Base-by-base conservation (phyloP, 2,329 filamentous ascomycete species). In the Colletotrichum sojae region DNA sequence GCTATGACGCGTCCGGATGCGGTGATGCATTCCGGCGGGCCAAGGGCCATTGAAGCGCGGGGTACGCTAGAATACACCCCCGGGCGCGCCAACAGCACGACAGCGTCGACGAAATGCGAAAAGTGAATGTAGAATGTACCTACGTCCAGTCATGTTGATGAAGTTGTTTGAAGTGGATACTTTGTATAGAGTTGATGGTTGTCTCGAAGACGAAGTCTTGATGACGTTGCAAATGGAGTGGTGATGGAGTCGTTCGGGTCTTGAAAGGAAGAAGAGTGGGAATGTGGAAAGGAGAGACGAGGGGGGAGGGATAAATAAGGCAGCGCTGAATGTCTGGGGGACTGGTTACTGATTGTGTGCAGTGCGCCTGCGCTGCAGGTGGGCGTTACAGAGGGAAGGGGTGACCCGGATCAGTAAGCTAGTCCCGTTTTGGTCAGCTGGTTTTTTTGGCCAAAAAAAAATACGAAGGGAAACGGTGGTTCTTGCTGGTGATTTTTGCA, bases 81-180 rank as follows among this genome's bases (percentile, higher is more conserved):
- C 4, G n/a, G 16, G 57, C 61, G 36, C 54, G 36, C 16, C 8
- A 49, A 67, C 72, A 73, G 71, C 69, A 68, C 71, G 61, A 71
- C 60, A 66, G 71, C 63, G 6, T 62, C 59, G 40, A 43, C 13
- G 3, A 39, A 15, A 22, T 53, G 56, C 49, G 36, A 56, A 66
- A 73, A 46, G 20, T 3, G 1, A 20, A 18, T 13, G 56, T 71
- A 59, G 73, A 68, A 69, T 39, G 22, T 40, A 90, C 89, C 90
- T 88, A 91, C 89, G 89, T 90, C 89, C 89, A 90, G 89, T 91
- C 89, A 91, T 92, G 71, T 83, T 90, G 88, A 81, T 77, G 76
- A 75, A 75, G 71, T 78, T 73, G 71, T 73, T 76, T 70, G 73
- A 75, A 78, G 78, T 76, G 73, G 74, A 78, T 78, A 73, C n/a